Base-by-base conservation (phyloP, 371 early-diverging fungal species). In the Cokeromyces recurvatus region DNA sequence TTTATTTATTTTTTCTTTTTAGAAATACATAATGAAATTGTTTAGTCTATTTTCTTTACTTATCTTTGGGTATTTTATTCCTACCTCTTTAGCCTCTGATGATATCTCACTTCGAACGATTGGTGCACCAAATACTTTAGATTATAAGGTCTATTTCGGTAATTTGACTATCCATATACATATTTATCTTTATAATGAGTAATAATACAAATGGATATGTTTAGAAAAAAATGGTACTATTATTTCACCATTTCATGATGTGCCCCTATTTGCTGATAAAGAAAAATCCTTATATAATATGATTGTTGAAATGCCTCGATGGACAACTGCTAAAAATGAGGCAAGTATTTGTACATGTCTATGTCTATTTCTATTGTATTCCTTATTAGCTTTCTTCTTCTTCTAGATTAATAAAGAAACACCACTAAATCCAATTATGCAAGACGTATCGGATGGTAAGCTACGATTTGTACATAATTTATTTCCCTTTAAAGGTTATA, bases 281-380 rank as follows among this genome's bases (percentile, higher is more conserved):
- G 86, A 86, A 39, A 88, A 86, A 62, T 80, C 82, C 38, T 66
- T 91, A 43, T 68, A 87, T 52, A 92, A 95, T 79, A 90, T 90
- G 89, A 75, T 94, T 43, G 90, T 95, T 31, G 98, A 97, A 68
- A 91, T 97, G 22, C 97, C 98, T 42, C 79, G 95, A 49, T 98
- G 95, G 92, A 86, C 94, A 62, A 95, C 95, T 71, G 98, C 93
- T 52, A 98, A 98, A 82, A 82, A 94, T 59, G 98, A 98, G 80
- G 90, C 91, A 69, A 51, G n/a, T 21, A 21, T 6, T 11, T 29
- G 29, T 5, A 11, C 29, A 29, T 29, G 29, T 29, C 11, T 11
- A 29, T 34, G 10, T 14, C 35, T 11, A 11, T 14, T 11, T 34
- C 35, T 11, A 4, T 15, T 34, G n/a, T 17, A 36, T 36, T 32